A percentile compares a stretch with the other conserved stretches of the same genome.
These are phyloP conservation scores for Pelomyxa schiedti DNA, from an alignment of 78 protist genomes.

Conservation along the genomic window DNA sequence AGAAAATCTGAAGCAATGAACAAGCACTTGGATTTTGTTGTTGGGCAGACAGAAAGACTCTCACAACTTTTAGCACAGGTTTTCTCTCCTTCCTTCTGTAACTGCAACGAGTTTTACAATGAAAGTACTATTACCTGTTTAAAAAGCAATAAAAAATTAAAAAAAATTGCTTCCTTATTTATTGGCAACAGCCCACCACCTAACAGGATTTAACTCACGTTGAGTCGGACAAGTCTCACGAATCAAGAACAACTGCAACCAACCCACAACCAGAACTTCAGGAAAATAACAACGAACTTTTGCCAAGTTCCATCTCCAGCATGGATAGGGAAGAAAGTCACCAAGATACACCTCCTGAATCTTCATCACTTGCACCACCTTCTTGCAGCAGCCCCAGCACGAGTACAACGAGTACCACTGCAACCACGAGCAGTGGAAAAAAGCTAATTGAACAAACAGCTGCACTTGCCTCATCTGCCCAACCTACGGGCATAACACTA, in stretches of 20 bases:
- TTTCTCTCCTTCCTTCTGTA: no score
- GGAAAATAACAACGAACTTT: no score
- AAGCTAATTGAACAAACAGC: background rate
- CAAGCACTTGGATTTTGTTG: slow-evolving; percentile 59
- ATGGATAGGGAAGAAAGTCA: no score
- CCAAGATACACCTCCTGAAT: no score
- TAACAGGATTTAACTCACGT: background rate
- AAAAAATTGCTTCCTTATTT: background rate
- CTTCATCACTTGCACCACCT: no score
- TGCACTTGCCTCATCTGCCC: slow-evolving; percentile 5
- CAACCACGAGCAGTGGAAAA: background rate
- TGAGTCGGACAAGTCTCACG: background rate
- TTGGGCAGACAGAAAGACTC: slow-evolving; percentile 49
- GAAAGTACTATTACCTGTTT: background rate
- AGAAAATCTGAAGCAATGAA: slow-evolving; percentile 7
- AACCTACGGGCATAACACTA: slow-evolving; percentile 69
- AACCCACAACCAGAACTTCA: no score
- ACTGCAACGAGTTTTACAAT: background rate
- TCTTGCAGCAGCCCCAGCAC: no score
- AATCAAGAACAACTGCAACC: background rate
- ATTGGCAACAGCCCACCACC: background rate
- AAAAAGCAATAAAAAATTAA: background rate
- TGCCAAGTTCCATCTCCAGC: no score
- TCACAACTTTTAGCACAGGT: slow-evolving; percentile 30
- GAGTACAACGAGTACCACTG: background rate